A percentile compares a stretch with the other conserved stretches of the same genome.
phyloP scores from a whole-genome alignment of 352 stramenopile genomes.

The Phytophthora niederhauseri region DNA sequence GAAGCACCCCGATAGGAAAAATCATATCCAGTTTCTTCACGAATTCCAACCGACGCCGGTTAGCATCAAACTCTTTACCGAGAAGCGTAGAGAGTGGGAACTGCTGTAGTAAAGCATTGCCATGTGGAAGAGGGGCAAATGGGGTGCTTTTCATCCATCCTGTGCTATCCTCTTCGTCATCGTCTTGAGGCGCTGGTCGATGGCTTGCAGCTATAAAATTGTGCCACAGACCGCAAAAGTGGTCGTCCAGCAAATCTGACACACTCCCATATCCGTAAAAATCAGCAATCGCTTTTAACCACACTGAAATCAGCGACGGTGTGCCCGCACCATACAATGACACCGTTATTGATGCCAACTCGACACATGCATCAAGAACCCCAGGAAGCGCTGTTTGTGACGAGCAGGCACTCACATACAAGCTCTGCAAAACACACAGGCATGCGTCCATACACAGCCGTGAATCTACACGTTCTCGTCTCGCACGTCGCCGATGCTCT shows the following conservation, averaged over 20 bases:
- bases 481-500: slow-evolving; percentile 1
- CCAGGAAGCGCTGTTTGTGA: slow-evolving; percentile 57
- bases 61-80: slow-evolving; percentile 26
- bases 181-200: slow-evolving; percentile 5
- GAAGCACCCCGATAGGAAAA: slow-evolving; percentile 50
- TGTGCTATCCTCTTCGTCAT: slow-evolving; percentile 22
- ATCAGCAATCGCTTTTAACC: slow-evolving; percentile 47
- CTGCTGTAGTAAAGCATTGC: slow-evolving; percentile 33
- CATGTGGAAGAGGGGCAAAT: slow-evolving; percentile 24
- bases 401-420: slow-evolving; percentile 75
- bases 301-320: slow-evolving; percentile 48
- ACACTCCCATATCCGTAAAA: slow-evolving; percentile 58
- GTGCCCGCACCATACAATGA: slow-evolving; percentile 42
- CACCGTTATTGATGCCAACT: slow-evolving; percentile 45
- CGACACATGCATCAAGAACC: slow-evolving; percentile 56
- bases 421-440: slow-evolving; percentile 52
- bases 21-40: slow-evolving; percentile 57
- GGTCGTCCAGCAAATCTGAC: slow-evolving; percentile 58
- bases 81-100: slow-evolving; percentile 47
- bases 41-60: slow-evolving; percentile 20
- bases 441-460: slow-evolving; percentile 42
- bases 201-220: slow-evolving; percentile 34
- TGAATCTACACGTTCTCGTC: slow-evolving; percentile 21
- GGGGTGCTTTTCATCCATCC: slow-evolving; percentile 29
- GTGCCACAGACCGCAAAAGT: slow-evolving; percentile 72